Evolutionary conservation across 352 stramenopile species (phyloP), one percentile per base, ranked within the genome.

Genomic region (Pythium sukuiense): DNA sequence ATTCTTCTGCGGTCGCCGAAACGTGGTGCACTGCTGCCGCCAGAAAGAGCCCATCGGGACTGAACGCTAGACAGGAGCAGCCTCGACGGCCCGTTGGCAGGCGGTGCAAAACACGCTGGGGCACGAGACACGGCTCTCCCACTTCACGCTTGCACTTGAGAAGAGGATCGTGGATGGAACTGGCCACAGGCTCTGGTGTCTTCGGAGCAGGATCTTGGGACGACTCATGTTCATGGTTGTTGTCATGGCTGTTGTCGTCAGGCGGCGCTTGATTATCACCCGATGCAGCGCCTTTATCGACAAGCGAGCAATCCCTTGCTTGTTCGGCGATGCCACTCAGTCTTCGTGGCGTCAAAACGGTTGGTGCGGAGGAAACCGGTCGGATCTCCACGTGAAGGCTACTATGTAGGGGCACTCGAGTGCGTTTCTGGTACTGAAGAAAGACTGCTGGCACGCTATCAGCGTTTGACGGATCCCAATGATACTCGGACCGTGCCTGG

Each of bases 31-130:
- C 65, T 29, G 77, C 79, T 8, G 74, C 79, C 11, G 82, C 82
- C 4, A 92, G 62, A 55, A 83, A 80, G 5, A 74, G 67, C 6
- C 82, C 82, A 39, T 80, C 85, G 0, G 73, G 71, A 65, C 80
- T 89, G 73, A 92, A 92, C 7, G 65, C 65, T n/a, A 91, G 12
- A 20, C 72, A 69, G 2, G 77, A 88, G 35, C 82, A 91, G 29
- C 84, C 84, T 48, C 76, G 75, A 39, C 83, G 80, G 3, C 79
- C 82, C 1, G 80, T 83, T 6, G 72, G 72, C 3, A 92, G 65
- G 1, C 77, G 82, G 35, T 76, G 79, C 13, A 92, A 55, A 1
- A 90, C 70, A 6, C 79, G 75, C 24, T 87, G 73, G 32, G 82
- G 82, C 14, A 91, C 70, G 7, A 92, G 62, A 55, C 84, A 89